Percentiles rank a stretch among this genome's conserved stretches.
phyloP scores from a whole-genome alignment of 1,284 basidiomycete species.

The Ustilago shanxiensis region DNA sequence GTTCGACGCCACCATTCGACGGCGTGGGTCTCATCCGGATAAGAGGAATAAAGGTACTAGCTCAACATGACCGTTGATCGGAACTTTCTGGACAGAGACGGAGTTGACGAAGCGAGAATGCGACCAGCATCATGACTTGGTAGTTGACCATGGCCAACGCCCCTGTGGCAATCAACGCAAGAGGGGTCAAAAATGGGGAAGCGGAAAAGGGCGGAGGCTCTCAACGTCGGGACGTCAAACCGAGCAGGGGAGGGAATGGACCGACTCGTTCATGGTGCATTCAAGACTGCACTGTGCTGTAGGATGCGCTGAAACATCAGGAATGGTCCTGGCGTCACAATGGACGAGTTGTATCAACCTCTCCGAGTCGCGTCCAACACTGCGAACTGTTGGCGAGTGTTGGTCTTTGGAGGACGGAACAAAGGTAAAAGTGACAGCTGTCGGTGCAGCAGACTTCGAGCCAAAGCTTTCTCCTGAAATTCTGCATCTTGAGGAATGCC shows the following conservation, averaged over 20 bases:
- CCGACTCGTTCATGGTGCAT: too few relatives aligned
- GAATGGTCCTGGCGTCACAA: slow-evolving; percentile 36
- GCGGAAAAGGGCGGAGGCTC: slow-evolving; percentile 1
- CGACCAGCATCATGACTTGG: slow-evolving; percentile 3
- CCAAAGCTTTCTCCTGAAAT: slow-evolving; percentile 18
- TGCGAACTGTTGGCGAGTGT: neutral
- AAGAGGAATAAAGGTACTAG: neutral
- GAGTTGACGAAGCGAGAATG: slow-evolving; percentile 17
- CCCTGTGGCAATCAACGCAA: neutral
- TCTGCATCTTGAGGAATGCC: slow-evolving; percentile 33
- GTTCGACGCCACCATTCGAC: neutral
- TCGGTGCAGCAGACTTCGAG: neutral
- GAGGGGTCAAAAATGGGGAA: neutral
- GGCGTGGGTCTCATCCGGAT: neutral
- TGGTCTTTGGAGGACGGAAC: slow-evolving; percentile 1
- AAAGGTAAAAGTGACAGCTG: neutral
- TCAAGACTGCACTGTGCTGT: slow-evolving; percentile 5
- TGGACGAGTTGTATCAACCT: slow-evolving; percentile 29
- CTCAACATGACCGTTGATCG: neutral
- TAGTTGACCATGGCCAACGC: neutral
- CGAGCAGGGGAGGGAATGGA: neutral
- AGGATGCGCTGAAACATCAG: slow-evolving; percentile 1
- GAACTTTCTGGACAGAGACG: slow-evolving; percentile 17
- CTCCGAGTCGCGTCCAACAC: slow-evolving; percentile 16
- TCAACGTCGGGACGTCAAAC: neutral